Evolutionary conservation across 2,329 filamentous ascomycete species (phyloP).

Genomic region (Aspergillus calidoustus): DNA sequence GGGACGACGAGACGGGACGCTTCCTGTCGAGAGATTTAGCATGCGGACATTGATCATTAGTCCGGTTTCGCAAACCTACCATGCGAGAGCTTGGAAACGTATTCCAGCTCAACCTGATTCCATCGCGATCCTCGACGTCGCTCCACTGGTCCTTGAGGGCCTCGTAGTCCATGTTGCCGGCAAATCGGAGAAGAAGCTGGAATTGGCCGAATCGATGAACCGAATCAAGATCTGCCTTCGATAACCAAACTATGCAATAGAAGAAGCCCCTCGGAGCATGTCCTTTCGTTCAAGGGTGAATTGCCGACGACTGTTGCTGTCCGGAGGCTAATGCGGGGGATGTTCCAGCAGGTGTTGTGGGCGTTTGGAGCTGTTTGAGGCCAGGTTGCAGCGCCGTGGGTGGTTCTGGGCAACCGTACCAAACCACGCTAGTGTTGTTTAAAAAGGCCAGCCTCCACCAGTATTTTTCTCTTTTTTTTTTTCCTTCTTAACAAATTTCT

Average conservation of each 20-base stretch:
- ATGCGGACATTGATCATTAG: background rate
- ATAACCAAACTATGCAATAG: conserved; percentile 27
- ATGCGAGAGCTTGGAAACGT: conserved; percentile 98
- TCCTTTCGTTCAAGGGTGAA: conserved; percentile 35
- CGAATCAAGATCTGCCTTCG: conserved; percentile 21
- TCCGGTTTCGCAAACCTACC: conserved; percentile 58
- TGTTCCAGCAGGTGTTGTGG: conserved; percentile 41
- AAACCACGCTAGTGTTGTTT: conserved; percentile 27
- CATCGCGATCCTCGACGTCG: conserved; percentile 95
- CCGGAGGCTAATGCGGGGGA: conserved; percentile 35
- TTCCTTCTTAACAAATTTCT: conserved; percentile 46
- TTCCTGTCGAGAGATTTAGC: conserved; percentile 65
- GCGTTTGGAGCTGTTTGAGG: conserved; percentile 42
- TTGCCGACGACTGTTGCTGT: conserved; percentile 35
- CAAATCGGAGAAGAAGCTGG: conserved; percentile 25
- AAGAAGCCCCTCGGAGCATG: conserved; percentile 35
- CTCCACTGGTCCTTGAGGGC: conserved; percentile 93
- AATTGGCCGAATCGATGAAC: conserved; percentile 21
- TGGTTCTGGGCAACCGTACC: conserved; percentile 40
- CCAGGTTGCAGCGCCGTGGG: conserved; percentile 51
- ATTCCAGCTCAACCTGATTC: conserved; percentile 96
- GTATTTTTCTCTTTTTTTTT: conserved; percentile 39
- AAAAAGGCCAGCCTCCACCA: conserved; percentile 35
- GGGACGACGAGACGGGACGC: conserved; percentile 92
- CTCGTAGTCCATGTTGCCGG: conserved; percentile 81